Evolutionary conservation across 2,329 filamentous ascomycete genomes (phyloP), one percentile per base, ranked within the genome.

Genomic region (Bipolaris oryzae): DNA sequence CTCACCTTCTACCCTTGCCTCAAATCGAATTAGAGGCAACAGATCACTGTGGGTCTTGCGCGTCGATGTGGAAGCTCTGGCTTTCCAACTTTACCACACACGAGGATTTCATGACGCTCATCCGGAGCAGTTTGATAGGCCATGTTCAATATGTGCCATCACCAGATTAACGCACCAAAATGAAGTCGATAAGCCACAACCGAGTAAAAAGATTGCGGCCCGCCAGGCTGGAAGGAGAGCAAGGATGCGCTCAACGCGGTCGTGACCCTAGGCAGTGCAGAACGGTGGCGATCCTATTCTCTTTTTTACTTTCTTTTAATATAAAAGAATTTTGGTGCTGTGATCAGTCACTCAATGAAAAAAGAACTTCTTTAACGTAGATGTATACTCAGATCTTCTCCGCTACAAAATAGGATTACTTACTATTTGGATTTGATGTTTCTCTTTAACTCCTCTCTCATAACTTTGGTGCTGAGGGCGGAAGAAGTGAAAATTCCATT

Each of bases 21-120:
- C 57, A 1, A 60, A 57, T 23, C 34, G 47, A 5, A 63, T 72
- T 42, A 60, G 70, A 46, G 57, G 64, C 13, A 51, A 39, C 6
- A 25, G 55, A 33, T 63, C 60, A 11, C 48, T 55, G 35, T 74
- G 70, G 71, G 50, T 69, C 18, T 62, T 73, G 3, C 68, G 71
- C 18, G 56, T 66, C 46, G 70, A 74, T 34, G 68, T 74, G 16
- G 72, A 74, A 31, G 66, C 65, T 9, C 53, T 74, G 23, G 71
- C 69, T 3, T 43, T 71, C 42, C 62, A 61, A 15, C 60, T 73
- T 10, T 74, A 74, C 55, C 65, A 64, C 50, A 72, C 71, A 6
- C 61, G 67, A 16, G 63, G 59, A 28, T 74, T 72, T 43, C 72
- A 74, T 53, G 57, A 56, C 31, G 67, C 62, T 9, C 64, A 62